Percentiles rank a stretch among this genome's conserved stretches.
Conservation (phyloP, 2,329 filamentous ascomycete genomes). For the Epichloe aotearoae region DNA sequence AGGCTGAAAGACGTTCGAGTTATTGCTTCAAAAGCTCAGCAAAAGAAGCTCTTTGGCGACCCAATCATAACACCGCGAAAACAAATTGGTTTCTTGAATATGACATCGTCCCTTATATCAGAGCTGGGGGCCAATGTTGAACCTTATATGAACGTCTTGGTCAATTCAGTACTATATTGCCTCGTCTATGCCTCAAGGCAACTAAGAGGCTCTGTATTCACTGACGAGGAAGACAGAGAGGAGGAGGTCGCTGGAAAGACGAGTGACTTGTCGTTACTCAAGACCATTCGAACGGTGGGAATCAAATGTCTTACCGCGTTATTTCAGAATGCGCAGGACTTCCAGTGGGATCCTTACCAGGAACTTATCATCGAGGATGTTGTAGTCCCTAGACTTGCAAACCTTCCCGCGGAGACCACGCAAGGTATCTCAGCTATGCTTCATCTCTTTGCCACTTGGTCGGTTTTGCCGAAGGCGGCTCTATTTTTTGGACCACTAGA, state of each 20-base stretch:
- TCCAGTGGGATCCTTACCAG: slow-evolving; percentile 61
- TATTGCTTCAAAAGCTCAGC: slow-evolving; percentile 32
- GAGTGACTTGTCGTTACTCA: slow-evolving; percentile 44
- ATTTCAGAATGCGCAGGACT: slow-evolving; percentile 58
- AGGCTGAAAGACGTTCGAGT: slow-evolving; percentile 49
- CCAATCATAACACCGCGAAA: slow-evolving; percentile 57
- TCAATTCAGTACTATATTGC: slow-evolving; percentile 72
- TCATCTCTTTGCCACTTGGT: slow-evolving; percentile 71
- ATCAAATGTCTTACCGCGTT: slow-evolving; percentile 72
- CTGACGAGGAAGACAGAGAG: slow-evolving; percentile 21
- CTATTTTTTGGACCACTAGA: slow-evolving; percentile 43
- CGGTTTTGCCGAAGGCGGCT: slow-evolving; percentile 50
- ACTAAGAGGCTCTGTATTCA: slow-evolving; percentile 28
- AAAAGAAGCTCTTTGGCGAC: slow-evolving; percentile 39
- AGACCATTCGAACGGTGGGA: slow-evolving; percentile 55
- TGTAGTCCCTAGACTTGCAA: slow-evolving; percentile 62
- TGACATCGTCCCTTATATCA: slow-evolving; percentile 76
- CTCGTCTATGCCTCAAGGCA: slow-evolving; percentile 55
- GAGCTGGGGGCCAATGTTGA: slow-evolving; percentile 65
- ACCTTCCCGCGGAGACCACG: slow-evolving; percentile 71
- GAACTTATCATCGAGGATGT: slow-evolving; percentile 59
- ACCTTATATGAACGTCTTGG: slow-evolving; percentile 53
- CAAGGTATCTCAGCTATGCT: slow-evolving; percentile 79
- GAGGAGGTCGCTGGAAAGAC: slow-evolving; percentile 30
- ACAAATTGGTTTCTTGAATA: slow-evolving; percentile 83